These are phyloP conservation scores for Petunia axillaris DNA, from an alignment of 257 asterid species.

Conservation along the genomic window DNA sequence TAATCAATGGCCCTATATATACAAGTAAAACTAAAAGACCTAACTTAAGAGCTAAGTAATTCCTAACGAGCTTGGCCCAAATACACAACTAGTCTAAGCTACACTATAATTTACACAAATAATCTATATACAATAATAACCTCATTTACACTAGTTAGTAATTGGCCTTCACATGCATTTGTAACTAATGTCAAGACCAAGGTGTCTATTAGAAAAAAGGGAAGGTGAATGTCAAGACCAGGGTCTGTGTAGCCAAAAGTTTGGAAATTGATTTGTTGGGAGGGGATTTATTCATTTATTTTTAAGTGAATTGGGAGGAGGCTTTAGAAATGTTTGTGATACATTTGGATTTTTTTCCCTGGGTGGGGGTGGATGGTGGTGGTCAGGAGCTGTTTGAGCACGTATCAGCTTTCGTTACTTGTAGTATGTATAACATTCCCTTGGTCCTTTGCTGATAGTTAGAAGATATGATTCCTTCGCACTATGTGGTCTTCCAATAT, in stretches of 20 bases:
- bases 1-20: no score
- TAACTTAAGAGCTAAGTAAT: no score
- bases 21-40: no score
- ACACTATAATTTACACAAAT: no score
- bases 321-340: not conserved
- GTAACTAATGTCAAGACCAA: no score
- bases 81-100: no score
- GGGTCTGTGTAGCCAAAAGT: not conserved
- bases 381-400: not conserved
- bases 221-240: no score
- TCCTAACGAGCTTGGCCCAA: no score
- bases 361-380: not conserved
- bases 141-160: no score
- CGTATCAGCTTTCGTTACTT: not conserved
- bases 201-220: no score
- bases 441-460: slow-evolving; percentile 2
- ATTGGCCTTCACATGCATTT: no score
- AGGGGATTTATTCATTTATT: not conserved
- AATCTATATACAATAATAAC: no score
- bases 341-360: not conserved
- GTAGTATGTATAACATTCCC: not conserved
- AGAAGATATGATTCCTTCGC: not conserved
- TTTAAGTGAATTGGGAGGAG: not conserved
- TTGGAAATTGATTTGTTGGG: not conserved
- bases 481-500: not conserved